Evolutionary conservation across 1,139 yeast species (phyloP).

Genomic region (Hanseniaspora uvarum): DNA sequence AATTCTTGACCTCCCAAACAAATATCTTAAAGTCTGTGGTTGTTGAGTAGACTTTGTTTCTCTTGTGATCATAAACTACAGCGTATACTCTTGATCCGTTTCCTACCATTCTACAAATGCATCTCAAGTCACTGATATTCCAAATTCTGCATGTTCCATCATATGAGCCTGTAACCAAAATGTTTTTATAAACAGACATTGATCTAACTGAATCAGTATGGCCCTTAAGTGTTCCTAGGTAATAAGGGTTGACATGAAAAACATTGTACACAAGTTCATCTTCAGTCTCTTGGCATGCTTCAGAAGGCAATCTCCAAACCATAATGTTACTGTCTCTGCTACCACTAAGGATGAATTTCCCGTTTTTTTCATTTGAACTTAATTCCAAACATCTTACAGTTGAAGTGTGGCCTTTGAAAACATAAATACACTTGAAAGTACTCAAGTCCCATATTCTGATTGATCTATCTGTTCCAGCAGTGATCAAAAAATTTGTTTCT

Average conservation of each 20-base stretch:
- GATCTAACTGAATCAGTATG: constrained; percentile 84
- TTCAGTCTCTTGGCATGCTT: constrained; percentile 30
- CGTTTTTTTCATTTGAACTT: constrained; percentile 45
- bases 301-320: constrained; percentile 69
- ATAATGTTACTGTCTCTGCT: constrained; percentile 83
- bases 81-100: constrained; percentile 83
- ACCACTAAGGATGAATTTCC: constrained; percentile 69
- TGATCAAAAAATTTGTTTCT: constrained; percentile 49
- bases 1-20: constrained; percentile 68
- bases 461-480: constrained; percentile 87
- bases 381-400: constrained; percentile 79
- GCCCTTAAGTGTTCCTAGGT: constrained; percentile 68
- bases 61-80: constrained; percentile 65
- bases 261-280: constrained; percentile 31
- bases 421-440: constrained; percentile 46
- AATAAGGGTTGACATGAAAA: constrained; percentile 51
- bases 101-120: constrained; percentile 66
- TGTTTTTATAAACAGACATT: constrained; percentile 75
- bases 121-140: constrained; percentile 68
- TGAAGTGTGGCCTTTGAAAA: constrained; percentile 82
- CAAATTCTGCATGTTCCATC: constrained; percentile 87
- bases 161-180: constrained; percentile 80
- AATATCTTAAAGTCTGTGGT: constrained; percentile 83
- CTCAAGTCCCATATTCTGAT: constrained; percentile 81
- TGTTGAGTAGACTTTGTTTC: constrained; percentile 79